Evolutionary conservation across 768 basidiomycete species (phyloP).

Genomic region (Dentipellis fragilis): DNA sequence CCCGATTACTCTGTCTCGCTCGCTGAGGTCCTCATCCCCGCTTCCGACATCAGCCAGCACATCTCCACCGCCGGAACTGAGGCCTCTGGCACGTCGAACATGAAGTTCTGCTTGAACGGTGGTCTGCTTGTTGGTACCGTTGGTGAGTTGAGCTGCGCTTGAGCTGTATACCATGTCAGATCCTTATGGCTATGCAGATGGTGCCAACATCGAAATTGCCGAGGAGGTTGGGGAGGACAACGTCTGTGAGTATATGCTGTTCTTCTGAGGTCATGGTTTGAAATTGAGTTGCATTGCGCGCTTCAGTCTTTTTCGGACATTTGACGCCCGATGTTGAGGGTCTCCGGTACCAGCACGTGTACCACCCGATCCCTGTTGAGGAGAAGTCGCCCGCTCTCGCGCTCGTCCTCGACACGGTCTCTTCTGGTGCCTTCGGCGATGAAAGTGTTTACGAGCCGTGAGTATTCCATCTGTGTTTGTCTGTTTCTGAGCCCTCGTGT

Average conservation of each 20-base stretch:
- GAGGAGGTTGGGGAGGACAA: conserved; percentile 91
- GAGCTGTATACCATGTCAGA: neutral
- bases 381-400: conserved; percentile 79
- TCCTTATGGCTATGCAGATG: conserved; percentile 41
- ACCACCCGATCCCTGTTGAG: conserved; percentile 73
- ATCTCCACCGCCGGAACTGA: conserved; percentile 98
- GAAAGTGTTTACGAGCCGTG: conserved; percentile 77
- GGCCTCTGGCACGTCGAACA: conserved; percentile 72
- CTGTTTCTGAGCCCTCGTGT: conserved; percentile 7
- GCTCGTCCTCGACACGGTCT: conserved; percentile 65
- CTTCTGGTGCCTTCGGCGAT: conserved; percentile 75
- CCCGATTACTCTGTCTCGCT: conserved; percentile 89
- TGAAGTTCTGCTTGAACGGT: conserved; percentile 89
- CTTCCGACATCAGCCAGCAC: conserved; percentile 90
- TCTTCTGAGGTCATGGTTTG: no score
- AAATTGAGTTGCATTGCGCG: neutral
- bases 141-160: conserved; percentile 28
- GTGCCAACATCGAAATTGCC: conserved; percentile 94
- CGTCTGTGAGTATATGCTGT: conserved; percentile 55
- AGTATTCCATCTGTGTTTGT: no score
- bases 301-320: conserved; percentile 80
- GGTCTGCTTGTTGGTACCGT: conserved; percentile 83
- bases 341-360: conserved; percentile 76
- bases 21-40: conserved; percentile 80
- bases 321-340: conserved; percentile 83